Evolutionary conservation across 768 basidiomycete genomes (phyloP).

Genomic region (Tricholomella constricta): DNA sequence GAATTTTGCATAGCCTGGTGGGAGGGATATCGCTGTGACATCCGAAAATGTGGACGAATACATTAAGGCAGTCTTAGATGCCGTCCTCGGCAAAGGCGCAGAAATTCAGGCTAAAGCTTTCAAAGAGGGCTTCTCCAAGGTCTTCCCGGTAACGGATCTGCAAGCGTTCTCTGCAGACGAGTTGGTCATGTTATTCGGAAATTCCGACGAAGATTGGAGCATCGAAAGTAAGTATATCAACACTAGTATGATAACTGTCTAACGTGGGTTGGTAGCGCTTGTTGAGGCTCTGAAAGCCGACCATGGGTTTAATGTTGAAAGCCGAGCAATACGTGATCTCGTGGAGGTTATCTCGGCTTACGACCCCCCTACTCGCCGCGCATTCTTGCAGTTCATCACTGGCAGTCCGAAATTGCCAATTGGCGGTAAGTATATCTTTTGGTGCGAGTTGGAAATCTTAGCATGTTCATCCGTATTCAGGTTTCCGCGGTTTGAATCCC

Average conservation of each 20-base stretch:
- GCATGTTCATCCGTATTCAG: constrained; percentile 35
- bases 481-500: constrained; percentile 94
- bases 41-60: constrained; percentile 89
- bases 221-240: constrained; percentile 69
- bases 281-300: constrained; percentile 93
- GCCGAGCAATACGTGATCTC: constrained; percentile 85
- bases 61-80: constrained; percentile 82
- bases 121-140: constrained; percentile 92
- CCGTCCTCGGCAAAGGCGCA: constrained; percentile 82
- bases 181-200: constrained; percentile 94
- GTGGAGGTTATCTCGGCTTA: constrained; percentile 86
- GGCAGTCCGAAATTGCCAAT: constrained; percentile 97
- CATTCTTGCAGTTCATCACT: constrained; percentile 95
- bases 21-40: constrained; percentile 79
- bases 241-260: constrained; percentile 9
- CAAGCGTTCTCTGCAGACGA: constrained; percentile 94
- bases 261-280: constrained; percentile 55
- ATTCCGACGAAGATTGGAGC: constrained; percentile 97
- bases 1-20: constrained; percentile 58
- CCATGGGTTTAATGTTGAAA: constrained; percentile 96
- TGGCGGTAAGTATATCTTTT: constrained; percentile 60
- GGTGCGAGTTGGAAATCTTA: neutral
- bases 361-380: constrained; percentile 71
- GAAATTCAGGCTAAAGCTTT: constrained; percentile 85
- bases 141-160: constrained; percentile 91